Base-by-base conservation (phyloP, 345 rosid genomes). In the Bruguiera sexangula region DNA sequence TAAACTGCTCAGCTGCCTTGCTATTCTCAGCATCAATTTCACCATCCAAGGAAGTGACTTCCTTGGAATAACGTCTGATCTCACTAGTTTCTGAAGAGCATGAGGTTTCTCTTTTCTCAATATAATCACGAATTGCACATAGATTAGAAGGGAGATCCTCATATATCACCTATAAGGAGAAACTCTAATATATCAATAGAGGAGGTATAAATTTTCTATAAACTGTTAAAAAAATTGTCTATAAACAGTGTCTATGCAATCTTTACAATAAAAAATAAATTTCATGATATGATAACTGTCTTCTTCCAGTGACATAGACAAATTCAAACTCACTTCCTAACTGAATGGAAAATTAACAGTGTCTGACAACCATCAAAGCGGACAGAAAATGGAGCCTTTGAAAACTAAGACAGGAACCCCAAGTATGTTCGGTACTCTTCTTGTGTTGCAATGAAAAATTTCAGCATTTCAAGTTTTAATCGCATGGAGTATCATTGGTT, bases 71-170 rank as follows among this genome's bases (percentile, higher is more conserved):
- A 61, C 76, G 67, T 62, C 65, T 71, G 29, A 46, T 67, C 60
- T 76, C 81, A 68, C 72, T 78, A 37, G 83, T 48, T 75, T 85
- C 90, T 19, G 46, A 68, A 16, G 89, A 78, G 68, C 69, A 69
- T 63, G 74, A 61, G 63, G 69, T 76, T 18, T 69, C 82, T 73
- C 67, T 83, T 67, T 82, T 83, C 82, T 95, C 99, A 11, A 91
- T 85, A 84, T 88, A 88, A 75, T 95, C 97, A 65, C 96, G 90
- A 70, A 94, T 88, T 34, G 96, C 96, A 67, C 93, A 86, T 70
- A 94, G 79, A 69, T 94, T 94, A 67, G 99, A 91, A 16, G 97
- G 99, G 54, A 94, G 97, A 82, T 94, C 97, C 83, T 94, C 96
- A 68, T 94, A 94, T 65, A 94, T 88, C 75, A 94, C 97, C 98